A percentile compares a stretch with the other conserved stretches of the same genome.
phyloP scores from a whole-genome alignment of 73 alveolate species.

The Tetrahymena malaccensis region DNA sequence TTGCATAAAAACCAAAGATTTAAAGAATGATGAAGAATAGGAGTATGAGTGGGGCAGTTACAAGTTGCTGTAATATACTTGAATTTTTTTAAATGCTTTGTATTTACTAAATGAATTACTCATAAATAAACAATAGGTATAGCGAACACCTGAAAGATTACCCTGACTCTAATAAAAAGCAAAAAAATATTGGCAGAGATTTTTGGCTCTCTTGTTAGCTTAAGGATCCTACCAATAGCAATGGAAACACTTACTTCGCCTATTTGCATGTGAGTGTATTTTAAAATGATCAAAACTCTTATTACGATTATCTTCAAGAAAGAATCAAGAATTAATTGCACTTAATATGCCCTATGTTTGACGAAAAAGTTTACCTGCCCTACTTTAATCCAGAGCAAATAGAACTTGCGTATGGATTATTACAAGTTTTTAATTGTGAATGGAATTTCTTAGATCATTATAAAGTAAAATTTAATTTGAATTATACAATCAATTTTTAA shows the following conservation, averaged over 20 bases:
- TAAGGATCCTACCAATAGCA: neutral
- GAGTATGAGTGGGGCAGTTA: neutral
- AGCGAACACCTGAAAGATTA: neutral
- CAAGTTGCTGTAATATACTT: neutral
- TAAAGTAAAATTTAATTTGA: neutral
- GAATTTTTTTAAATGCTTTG: too few relatives aligned
- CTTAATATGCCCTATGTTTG: neutral
- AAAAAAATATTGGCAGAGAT: neutral
- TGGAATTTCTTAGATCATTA: neutral
- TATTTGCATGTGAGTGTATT: neutral
- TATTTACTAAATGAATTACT: too few relatives aligned
- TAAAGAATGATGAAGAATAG: neutral
- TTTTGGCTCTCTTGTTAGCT: neutral
- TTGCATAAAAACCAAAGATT: neutral
- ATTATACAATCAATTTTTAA: too few relatives aligned
- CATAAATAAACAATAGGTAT: neutral
- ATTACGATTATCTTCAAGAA: neutral
- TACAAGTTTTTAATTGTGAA: neutral
- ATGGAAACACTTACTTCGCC: neutral
- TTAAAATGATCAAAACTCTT: neutral
- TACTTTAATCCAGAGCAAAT: neutral
- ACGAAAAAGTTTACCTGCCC: neutral
- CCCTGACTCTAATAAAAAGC: neutral
- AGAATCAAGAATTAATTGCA: neutral
- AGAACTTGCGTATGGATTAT: neutral